phyloP scores from a whole-genome alignment of 129 eudicot genomes.

The Artemisia annua region DNA sequence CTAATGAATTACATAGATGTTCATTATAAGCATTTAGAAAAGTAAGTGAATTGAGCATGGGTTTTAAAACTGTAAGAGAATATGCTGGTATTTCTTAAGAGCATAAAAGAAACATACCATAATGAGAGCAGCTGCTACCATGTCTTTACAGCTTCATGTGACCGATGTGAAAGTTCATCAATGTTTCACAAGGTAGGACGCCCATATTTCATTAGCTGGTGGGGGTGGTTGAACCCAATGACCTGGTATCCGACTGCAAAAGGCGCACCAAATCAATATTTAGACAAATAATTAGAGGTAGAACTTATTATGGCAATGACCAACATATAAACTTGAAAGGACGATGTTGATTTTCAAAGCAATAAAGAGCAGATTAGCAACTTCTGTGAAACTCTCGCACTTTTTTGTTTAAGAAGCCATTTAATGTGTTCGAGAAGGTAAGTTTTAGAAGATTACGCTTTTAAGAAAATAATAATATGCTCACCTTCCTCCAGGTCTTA shows the following conservation, averaged over 20 bases:
- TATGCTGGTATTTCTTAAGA: neutral
- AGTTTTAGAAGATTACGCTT: neutral
- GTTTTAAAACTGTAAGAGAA: neutral
- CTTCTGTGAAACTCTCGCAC: neutral
- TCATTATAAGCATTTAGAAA: neutral
- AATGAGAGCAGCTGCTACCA: neutral
- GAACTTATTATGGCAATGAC: neutral
- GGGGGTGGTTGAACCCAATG: constrained; percentile 97
- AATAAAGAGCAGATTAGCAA: neutral
- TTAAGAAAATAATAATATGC: constrained; percentile 7
- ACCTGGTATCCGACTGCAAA: constrained; percentile 91
- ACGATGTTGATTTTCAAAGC: neutral
- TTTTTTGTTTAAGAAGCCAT: neutral
- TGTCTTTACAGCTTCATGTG: neutral
- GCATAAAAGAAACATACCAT: constrained; percentile 5
- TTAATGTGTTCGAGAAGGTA: neutral
- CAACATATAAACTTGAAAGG: neutral
- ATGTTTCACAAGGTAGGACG: constrained; percentile 79
- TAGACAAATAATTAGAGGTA: neutral
- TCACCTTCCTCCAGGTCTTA: constrained; percentile 94
- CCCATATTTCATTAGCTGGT: constrained; percentile 89
- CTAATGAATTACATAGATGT: too few relatives aligned
- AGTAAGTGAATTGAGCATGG: neutral
- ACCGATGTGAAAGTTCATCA: constrained; percentile 22
- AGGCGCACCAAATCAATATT: neutral